A percentile compares a stretch with the other conserved stretches of the same genome.
Conservation (phyloP, 805 yeast species). For the Ogataea zsoltii region DNA sequence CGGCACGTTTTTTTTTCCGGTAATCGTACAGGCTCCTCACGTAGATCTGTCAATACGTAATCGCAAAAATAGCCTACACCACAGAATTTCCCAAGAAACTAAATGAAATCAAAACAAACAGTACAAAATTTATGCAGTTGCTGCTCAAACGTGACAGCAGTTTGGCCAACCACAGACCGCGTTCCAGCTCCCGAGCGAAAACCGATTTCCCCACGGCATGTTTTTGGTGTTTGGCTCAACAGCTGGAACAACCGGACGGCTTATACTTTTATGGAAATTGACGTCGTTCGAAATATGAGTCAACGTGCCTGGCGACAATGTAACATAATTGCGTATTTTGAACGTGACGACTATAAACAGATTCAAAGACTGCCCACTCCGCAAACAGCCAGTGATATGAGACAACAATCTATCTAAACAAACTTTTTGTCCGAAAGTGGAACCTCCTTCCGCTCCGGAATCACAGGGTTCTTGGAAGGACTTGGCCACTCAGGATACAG, state of each 20-base stretch:
- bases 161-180: too few relatives aligned
- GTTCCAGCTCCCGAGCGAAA: too few relatives aligned
- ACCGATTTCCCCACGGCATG: too few relatives aligned
- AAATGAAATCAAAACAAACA: background rate
- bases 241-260: too few relatives aligned
- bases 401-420: constrained; percentile 14
- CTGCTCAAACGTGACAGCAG: too few relatives aligned
- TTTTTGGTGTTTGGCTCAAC: too few relatives aligned
- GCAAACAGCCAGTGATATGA: background rate
- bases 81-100: constrained; percentile 1
- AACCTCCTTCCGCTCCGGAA: constrained; percentile 22
- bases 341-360: constrained; percentile 4
- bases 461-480: constrained; percentile 36
- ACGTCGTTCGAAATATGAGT: background rate
- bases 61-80: constrained; percentile 9
- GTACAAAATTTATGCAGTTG: too few relatives aligned
- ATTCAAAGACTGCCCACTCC: background rate
- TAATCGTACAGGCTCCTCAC: too few relatives aligned
- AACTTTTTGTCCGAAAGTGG: constrained; percentile 27
- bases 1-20: too few relatives aligned
- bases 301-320: background rate
- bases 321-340: background rate
- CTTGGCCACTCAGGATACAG: constrained; percentile 61
- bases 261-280: too few relatives aligned
- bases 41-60: too few relatives aligned